phyloP scores from a whole-genome alignment of 2,329 filamentous ascomycete species.

The Hymenoscyphus fructigenus region DNA sequence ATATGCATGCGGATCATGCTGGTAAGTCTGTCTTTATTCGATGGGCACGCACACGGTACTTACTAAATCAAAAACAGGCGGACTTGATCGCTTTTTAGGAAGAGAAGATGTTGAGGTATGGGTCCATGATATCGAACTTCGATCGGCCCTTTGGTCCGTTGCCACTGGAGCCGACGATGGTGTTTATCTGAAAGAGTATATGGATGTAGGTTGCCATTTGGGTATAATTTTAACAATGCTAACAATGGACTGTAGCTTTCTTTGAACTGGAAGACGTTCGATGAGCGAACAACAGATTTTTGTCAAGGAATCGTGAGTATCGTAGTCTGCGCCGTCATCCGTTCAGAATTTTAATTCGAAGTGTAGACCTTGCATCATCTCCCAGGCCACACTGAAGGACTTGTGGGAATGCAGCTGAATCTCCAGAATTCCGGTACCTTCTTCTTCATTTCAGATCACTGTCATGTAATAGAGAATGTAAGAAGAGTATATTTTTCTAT shows the following conservation, averaged over 20 bases:
- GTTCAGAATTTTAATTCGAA: background rate
- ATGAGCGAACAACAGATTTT: constrained; percentile 41
- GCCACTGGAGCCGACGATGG: constrained; percentile 43
- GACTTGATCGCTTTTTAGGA: constrained; percentile 45
- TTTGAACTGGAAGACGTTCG: constrained; percentile 46
- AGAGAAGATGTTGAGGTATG: constrained; percentile 45
- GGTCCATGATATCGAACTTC: constrained; percentile 48
- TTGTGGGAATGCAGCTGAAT: constrained; percentile 38
- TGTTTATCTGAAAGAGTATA: constrained; percentile 40
- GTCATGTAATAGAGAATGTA: constrained; percentile 37
- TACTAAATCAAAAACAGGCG: constrained; percentile 32
- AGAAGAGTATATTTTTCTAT: background rate
- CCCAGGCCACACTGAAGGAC: constrained; percentile 32
- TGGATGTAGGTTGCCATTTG: constrained; percentile 23
- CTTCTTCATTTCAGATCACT: constrained; percentile 39
- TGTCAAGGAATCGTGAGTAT: constrained; percentile 38
- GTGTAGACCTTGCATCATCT: constrained; percentile 29
- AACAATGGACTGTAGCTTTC: constrained; percentile 25
- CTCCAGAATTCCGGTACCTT: constrained; percentile 36
- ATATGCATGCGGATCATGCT: constrained; percentile 49
- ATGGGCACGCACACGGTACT: background rate
- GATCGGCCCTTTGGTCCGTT: constrained; percentile 45
- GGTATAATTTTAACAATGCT: background rate
- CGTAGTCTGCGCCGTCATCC: background rate
- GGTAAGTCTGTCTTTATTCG: background rate